These are phyloP conservation scores for Arthrocladium fulminans DNA, from an alignment of 2,329 filamentous ascomycete species.

Conservation along the genomic window DNA sequence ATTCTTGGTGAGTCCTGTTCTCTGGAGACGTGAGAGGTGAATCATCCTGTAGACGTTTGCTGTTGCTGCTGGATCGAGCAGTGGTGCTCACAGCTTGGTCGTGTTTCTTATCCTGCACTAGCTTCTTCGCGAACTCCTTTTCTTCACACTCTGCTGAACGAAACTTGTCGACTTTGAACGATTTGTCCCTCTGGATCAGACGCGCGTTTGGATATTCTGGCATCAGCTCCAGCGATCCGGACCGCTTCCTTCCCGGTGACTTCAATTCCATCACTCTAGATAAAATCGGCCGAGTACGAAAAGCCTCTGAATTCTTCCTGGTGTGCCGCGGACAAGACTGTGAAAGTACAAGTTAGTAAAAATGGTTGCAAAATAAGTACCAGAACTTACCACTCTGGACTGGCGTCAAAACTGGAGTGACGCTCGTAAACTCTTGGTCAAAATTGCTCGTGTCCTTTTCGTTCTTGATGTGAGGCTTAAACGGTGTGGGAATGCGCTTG, in stretches of 20 bases:
- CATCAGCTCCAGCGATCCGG: not conserved
- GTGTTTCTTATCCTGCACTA: too few species aligned
- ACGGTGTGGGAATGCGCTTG: slow-evolving; percentile 83
- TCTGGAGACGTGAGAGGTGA: too few species aligned
- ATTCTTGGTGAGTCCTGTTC: too few species aligned
- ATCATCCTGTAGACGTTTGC: too few species aligned
- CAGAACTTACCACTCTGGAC: slow-evolving; percentile 80
- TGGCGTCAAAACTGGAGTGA: slow-evolving; percentile 91
- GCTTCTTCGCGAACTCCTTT: too few species aligned
- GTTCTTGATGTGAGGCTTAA: slow-evolving; percentile 80
- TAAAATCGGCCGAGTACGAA: slow-evolving; percentile 91
- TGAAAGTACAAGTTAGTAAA: slow-evolving; percentile 12
- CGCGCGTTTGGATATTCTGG: not conserved
- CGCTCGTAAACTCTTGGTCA: slow-evolving; percentile 95
- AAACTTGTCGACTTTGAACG: not conserved
- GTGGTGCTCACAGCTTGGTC: too few species aligned
- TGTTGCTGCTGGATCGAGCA: too few species aligned
- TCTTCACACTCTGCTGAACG: too few species aligned
- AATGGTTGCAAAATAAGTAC: slow-evolving; percentile 12
- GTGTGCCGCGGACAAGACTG: slow-evolving; percentile 95
- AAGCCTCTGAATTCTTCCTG: slow-evolving; percentile 99
- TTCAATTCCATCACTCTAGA: slow-evolving; percentile 33
- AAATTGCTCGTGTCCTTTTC: slow-evolving; percentile 99
- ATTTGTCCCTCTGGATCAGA: too few species aligned
- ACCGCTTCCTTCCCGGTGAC: not conserved